Evolutionary conservation across 208 protist genomes (phyloP).

Genomic region (Trypanosoma lewisi): DNA sequence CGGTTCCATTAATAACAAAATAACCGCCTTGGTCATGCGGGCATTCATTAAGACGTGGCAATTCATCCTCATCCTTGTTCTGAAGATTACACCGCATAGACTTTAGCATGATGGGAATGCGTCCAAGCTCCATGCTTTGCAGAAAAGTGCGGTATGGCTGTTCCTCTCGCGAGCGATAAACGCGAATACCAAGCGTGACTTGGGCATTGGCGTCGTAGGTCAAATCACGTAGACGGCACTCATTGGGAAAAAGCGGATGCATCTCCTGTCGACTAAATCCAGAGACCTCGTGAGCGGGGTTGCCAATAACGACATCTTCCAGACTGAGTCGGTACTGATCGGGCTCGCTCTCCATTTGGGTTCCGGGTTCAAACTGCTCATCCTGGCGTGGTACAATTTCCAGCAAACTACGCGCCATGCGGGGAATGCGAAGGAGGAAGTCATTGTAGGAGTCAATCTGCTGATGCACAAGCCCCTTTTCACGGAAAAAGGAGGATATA

Average conservation of each 20-base stretch:
- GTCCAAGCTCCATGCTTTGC: constrained; percentile 51
- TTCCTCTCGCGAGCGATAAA: constrained; percentile 33
- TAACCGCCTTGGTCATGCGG: constrained; percentile 96
- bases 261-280: constrained; percentile 53
- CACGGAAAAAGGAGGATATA: constrained; percentile 97
- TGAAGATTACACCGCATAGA: constrained; percentile 89
- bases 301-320: constrained; percentile 81
- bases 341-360: constrained; percentile 38
- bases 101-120: constrained; percentile 96
- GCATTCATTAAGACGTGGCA: constrained; percentile 91
- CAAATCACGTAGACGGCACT: constrained; percentile 96
- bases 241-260: constrained; percentile 86
- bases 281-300: constrained; percentile 66
- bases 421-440: constrained; percentile 91
- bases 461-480: constrained; percentile 98
- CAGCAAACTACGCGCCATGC: constrained; percentile 73
- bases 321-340: constrained; percentile 73
- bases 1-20: constrained; percentile 98
- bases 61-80: constrained; percentile 54
- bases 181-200: constrained; percentile 35
- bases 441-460: constrained; percentile 99
- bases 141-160: constrained; percentile 24
- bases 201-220: constrained; percentile 92
- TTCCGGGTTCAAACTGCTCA: constrained; percentile 73
- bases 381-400: constrained; percentile 72